These are phyloP conservation scores for Harringtonia lauricola DNA, from an alignment of 2,329 filamentous ascomycete species.

Conservation along the genomic window DNA sequence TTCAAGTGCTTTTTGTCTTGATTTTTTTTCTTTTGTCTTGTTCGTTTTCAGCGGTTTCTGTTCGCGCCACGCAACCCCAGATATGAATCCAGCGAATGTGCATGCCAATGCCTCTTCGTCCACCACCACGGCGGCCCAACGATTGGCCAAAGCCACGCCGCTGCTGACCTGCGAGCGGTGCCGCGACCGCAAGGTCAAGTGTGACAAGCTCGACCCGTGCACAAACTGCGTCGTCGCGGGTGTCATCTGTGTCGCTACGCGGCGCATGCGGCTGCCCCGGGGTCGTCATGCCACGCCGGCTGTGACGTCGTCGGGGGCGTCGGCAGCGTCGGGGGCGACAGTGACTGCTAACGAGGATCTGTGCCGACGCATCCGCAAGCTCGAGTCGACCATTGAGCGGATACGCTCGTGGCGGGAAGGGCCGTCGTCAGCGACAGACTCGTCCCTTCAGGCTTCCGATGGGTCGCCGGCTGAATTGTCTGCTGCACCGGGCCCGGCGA, in stretches of 20 bases:
- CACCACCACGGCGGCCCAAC: background rate
- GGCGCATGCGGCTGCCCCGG: background rate
- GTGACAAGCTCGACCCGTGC: conserved; percentile 2
- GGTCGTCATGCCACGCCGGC: background rate
- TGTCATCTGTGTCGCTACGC: background rate
- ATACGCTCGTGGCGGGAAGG: background rate
- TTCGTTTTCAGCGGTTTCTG: too few species aligned
- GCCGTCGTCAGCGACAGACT: too few species aligned
- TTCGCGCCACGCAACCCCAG: too few species aligned
- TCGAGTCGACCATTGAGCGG: background rate
- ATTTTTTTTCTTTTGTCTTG: too few species aligned
- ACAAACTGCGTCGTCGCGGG: background rate
- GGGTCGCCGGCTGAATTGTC: background rate
- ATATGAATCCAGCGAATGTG: too few species aligned
- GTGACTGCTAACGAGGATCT: background rate
- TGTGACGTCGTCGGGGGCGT: too few species aligned
- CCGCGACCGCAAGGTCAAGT: conserved; percentile 1
- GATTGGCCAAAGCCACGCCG: background rate
- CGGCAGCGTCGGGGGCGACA: background rate
- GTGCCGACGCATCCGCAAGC: background rate
- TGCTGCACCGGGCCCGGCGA: background rate
- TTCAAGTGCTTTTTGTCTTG: too few species aligned
- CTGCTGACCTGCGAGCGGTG: conserved; percentile 1
- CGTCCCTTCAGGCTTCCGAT: background rate
- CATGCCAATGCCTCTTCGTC: too few species aligned